Evolutionary conservation across 208 protist species (phyloP).

Genomic region (Naegleria lovaniensis): DNA sequence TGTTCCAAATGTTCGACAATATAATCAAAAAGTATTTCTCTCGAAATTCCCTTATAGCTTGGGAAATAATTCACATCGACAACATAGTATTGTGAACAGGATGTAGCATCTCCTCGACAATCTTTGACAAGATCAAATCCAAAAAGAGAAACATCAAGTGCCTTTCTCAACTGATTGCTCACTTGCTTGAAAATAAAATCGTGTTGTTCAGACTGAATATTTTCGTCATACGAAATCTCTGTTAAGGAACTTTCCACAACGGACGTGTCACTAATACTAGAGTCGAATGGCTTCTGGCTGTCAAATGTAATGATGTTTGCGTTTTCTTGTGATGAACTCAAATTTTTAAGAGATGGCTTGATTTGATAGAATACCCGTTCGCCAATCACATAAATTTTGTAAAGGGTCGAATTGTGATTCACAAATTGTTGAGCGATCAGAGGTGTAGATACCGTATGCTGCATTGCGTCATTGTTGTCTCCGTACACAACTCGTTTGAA

Average conservation of each 20-base stretch:
- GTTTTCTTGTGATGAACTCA: not conserved
- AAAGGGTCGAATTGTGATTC: not conserved
- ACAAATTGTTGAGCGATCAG: conserved; percentile 16
- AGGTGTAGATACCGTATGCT: not conserved
- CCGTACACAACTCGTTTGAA: not conserved
- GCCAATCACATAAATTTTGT: conserved; percentile 17
- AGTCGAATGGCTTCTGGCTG: not conserved
- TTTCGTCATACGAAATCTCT: not conserved
- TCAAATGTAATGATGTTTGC: not conserved
- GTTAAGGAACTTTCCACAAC: not conserved
- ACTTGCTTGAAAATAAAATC: not conserved
- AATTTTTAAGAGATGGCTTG: not conserved
- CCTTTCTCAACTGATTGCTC: not conserved
- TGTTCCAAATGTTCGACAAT: not conserved
- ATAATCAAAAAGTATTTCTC: not conserved
- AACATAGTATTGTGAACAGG: not conserved
- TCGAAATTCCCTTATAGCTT: not conserved
- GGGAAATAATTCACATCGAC: not conserved
- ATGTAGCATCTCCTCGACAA: not conserved
- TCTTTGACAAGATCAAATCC: not conserved
- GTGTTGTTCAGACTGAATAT: not conserved
- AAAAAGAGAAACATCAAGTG: not conserved
- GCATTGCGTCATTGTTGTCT: not conserved
- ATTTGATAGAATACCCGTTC: not conserved
- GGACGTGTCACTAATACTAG: not conserved